Base-by-base conservation (phyloP, 345 rosid genomes). In the Sisymbrium irio region DNA sequence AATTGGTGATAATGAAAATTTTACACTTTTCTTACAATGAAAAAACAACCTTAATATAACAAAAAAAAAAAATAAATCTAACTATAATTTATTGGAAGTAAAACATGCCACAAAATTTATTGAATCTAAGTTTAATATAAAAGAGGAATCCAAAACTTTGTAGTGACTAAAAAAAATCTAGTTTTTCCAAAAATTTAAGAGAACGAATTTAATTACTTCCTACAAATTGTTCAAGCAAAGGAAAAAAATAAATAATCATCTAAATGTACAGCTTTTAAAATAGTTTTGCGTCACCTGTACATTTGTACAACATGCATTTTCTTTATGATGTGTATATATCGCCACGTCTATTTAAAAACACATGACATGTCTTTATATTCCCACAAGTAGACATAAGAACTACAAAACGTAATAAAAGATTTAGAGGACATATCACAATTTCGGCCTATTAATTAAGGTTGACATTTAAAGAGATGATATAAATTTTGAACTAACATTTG, bases 241-340 rank as follows among this genome's bases (percentile, higher is more conserved):
- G 11, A 13, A n/a, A 56, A 32, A 9, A 53, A 51, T 11, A 53
- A 6, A 9, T 3, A 30, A 33, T 55, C 4, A 30, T 54, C 18
- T 55, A 28, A 30, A 30, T 55, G 36, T n/a, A 4, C 9, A 28
- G 41, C 18, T 4, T 18, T 68, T 28, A 25, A 25, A 14, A 3
- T 28, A 54, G 60, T 41, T 68, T 65, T 68, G 53, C 17, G 44
- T 46, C 74, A 47, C 50, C 28, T 71, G 49, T 27, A 12, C 55
- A 69, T 59, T 15, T 71, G 40, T 37, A 61, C 68, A 3, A 28
- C 53, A 50, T 71, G 67, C 51, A 36, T 51, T 14, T 37, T 71
- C 18, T 17, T 13, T 19, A 22, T 19, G 51, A 72, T 41, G 27
- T 53, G 27, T 22, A 18, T 41, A 30, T 47, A 36, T 4, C 0